phyloP scores from a whole-genome alignment of 176 grass and related monocot genomes.

The Poa annua region DNA sequence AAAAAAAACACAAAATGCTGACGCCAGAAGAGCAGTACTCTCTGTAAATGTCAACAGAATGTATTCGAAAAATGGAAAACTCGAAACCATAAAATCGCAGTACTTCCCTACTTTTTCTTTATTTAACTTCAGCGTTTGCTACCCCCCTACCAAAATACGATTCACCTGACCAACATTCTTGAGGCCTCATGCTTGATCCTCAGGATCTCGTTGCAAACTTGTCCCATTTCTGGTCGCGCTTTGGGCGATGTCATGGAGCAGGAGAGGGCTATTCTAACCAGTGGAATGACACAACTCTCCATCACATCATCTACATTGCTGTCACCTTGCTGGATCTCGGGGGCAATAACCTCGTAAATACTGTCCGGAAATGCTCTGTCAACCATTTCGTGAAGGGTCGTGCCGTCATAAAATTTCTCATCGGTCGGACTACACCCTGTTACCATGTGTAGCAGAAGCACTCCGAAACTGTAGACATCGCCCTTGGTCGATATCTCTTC shows the following conservation, averaged over 20 bases:
- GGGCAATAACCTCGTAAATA: not conserved
- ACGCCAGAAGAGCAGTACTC: too few species aligned
- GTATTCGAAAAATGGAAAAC: not conserved
- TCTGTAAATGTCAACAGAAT: not conserved
- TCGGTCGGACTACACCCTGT: constrained; percentile 18
- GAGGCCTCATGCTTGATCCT: constrained; percentile 35
- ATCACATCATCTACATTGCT: not conserved
- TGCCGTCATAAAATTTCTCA: not conserved
- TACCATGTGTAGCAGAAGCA: constrained; percentile 41
- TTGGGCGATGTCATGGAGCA: constrained; percentile 40
- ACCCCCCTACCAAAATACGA: not conserved
- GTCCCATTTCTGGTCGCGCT: constrained; percentile 30
- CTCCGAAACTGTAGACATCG: constrained; percentile 47
- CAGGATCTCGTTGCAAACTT: constrained; percentile 38
- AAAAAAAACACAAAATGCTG: too few species aligned
- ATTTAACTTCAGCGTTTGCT: not conserved
- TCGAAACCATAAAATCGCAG: too few species aligned
- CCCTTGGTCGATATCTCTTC: constrained; percentile 23
- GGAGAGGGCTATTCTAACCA: constrained; percentile 36
- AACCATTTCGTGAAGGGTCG: constrained; percentile 4
- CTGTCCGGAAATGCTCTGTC: not conserved
- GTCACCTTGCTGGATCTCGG: not conserved
- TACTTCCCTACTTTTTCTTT: not conserved
- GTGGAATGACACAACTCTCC: constrained; percentile 44
- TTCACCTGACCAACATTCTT: not conserved